These are phyloP conservation scores for Candolleomyces aberdarensis DNA, from an alignment of 768 basidiomycete genomes.

Conservation along the genomic window DNA sequence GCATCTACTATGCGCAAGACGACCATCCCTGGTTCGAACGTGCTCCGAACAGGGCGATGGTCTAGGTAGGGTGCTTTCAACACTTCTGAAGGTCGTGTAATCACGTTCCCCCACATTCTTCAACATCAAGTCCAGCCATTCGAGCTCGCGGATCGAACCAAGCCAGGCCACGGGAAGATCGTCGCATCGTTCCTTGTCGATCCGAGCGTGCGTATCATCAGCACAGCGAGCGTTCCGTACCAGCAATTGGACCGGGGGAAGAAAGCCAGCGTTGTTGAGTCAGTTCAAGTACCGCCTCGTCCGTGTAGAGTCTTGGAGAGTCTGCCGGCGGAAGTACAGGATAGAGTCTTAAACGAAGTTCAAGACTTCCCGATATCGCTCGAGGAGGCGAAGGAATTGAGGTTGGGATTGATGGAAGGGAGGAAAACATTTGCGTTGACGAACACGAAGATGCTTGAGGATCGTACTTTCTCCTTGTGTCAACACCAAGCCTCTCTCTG, in stretches of 20 bases:
- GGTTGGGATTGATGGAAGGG: not conserved
- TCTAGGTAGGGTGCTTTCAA: constrained; percentile 24
- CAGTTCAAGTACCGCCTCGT: not conserved
- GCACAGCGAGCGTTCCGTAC: constrained; percentile 22
- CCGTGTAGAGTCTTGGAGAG: not conserved
- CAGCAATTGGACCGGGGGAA: constrained; percentile 28
- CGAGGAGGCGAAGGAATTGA: not conserved
- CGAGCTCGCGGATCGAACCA: constrained; percentile 28
- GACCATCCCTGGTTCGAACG: constrained; percentile 19
- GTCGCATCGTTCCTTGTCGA: constrained; percentile 38
- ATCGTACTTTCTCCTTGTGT: too few species aligned
- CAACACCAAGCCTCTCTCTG: too few species aligned
- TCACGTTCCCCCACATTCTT: constrained; percentile 35
- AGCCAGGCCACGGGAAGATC: constrained; percentile 38
- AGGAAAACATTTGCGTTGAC: not conserved
- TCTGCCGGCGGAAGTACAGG: not conserved
- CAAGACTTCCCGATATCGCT: not conserved
- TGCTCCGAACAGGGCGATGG: constrained; percentile 3
- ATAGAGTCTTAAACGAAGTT: not conserved
- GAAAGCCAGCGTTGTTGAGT: not conserved
- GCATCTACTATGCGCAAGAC: constrained; percentile 15
- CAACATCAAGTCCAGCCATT: constrained; percentile 36
- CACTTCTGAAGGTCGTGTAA: constrained; percentile 24
- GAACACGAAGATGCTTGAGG: too few species aligned
- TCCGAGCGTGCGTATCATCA: constrained; percentile 21